Conservation (phyloP, 2,329 filamentous ascomycete species). For the Helicocarpus griseus region DNA sequence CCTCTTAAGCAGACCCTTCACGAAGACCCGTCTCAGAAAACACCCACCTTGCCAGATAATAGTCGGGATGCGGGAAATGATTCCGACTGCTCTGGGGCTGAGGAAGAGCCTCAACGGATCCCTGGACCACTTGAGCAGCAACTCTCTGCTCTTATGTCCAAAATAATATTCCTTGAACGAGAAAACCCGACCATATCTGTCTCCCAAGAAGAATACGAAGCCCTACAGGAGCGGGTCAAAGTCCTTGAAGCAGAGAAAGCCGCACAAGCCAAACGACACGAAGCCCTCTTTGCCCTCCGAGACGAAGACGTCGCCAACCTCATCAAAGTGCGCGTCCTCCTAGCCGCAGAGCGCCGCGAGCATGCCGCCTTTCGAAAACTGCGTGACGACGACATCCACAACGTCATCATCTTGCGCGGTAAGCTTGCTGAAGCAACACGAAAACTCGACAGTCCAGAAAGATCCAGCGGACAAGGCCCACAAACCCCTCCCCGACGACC, state of each 20-base stretch:
- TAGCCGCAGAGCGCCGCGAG: conserved; percentile 31
- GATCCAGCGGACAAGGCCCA: conserved; percentile 8
- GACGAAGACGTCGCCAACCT: conserved; percentile 36
- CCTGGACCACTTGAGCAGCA: conserved; percentile 7
- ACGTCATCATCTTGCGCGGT: conserved; percentile 29
- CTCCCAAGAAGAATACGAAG: conserved; percentile 28
- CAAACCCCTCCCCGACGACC: conserved; percentile 17
- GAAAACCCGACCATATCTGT: conserved; percentile 16
- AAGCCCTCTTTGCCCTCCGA: conserved; percentile 32
- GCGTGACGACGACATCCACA: conserved; percentile 33
- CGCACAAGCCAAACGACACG: conserved; percentile 25
- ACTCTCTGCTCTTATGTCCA: conserved; percentile 6
- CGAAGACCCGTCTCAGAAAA: conserved; percentile 3
- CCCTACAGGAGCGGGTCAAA: conserved; percentile 22
- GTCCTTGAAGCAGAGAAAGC: conserved; percentile 29
- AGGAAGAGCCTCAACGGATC: background rate
- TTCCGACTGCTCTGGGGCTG: background rate
- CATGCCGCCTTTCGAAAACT: conserved; percentile 31
- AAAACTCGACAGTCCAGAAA: conserved; percentile 22
- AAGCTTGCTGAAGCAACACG: conserved; percentile 33
- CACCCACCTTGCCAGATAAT: background rate
- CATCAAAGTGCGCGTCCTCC: conserved; percentile 31
- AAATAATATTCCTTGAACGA: conserved; percentile 8
- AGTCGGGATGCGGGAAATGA: background rate
- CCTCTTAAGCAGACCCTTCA: conserved; percentile 2